These are phyloP conservation scores for Leishmania turanica DNA, from an alignment of 208 protist genomes.

Conservation along the genomic window DNA sequence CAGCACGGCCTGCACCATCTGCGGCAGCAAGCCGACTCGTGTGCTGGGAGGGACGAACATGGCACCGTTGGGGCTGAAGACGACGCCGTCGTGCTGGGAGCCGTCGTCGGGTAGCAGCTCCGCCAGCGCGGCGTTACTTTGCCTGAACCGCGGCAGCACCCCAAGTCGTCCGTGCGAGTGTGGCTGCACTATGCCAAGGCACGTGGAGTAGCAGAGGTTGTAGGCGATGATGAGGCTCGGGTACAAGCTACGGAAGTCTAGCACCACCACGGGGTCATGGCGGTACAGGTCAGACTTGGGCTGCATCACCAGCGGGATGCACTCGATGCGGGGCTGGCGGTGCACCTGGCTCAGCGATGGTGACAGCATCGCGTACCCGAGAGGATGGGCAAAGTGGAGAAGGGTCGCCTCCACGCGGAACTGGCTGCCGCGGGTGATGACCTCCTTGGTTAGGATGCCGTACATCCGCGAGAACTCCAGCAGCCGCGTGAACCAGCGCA, in stretches of 20 bases:
- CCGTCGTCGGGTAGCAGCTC: conserved; percentile 79
- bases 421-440: conserved; percentile 81
- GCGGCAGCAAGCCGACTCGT: conserved; percentile 72
- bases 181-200: conserved; percentile 65
- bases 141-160: conserved; percentile 59
- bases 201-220: conserved; percentile 99
- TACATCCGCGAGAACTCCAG: conserved; percentile 79
- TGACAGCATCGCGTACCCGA: conserved; percentile 73
- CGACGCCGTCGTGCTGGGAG: conserved; percentile 46
- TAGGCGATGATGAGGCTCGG: conserved; percentile 99
- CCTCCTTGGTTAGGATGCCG: conserved; percentile 78
- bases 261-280: conserved; percentile 95
- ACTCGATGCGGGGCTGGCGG: conserved; percentile 71
- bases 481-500: conserved; percentile 65
- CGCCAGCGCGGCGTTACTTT: conserved; percentile 45
- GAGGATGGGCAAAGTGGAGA: conserved; percentile 64
- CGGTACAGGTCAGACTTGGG: conserved; percentile 71
- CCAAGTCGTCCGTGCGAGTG: conserved; percentile 51
- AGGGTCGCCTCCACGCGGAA: conserved; percentile 88
- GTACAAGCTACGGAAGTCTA: conserved; percentile 99
- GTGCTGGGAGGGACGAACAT: conserved; percentile 69
- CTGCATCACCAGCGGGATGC: conserved; percentile 84
- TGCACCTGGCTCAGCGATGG: conserved; percentile 59
- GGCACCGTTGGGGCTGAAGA: conserved; percentile 74
- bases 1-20: conserved; percentile 76